Percentiles rank a stretch among this genome's conserved stretches.
Conservation (phyloP, 768 basidiomycete species). For the Suillus hirtellus region DNA sequence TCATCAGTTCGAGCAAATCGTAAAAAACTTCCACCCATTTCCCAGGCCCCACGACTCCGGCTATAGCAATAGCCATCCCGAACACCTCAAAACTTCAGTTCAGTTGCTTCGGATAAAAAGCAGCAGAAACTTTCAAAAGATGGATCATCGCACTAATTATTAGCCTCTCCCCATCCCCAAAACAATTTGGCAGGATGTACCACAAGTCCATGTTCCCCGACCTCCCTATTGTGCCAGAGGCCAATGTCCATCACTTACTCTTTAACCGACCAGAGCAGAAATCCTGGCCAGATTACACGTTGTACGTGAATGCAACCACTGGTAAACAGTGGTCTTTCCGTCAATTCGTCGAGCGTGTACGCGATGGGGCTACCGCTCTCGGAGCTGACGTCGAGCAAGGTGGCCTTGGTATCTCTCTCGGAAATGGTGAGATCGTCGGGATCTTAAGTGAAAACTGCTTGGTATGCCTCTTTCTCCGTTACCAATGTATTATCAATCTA, state of each 20-base stretch:
- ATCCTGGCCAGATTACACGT: conserved; percentile 53
- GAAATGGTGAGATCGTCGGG: conserved; percentile 60
- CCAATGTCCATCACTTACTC: conserved; percentile 56
- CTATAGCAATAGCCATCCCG: conserved; percentile 9
- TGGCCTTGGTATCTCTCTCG: conserved; percentile 52
- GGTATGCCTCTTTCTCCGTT: conserved; percentile 40
- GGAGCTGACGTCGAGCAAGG: conserved; percentile 46
- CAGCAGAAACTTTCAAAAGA: not conserved
- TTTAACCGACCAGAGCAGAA: conserved; percentile 56
- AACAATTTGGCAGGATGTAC: conserved; percentile 40
- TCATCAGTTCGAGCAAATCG: not conserved
- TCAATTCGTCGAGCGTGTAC: conserved; percentile 52
- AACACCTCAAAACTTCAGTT: not conserved
- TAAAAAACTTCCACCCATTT: not conserved
- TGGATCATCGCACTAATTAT: not conserved
- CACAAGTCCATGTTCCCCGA: conserved; percentile 59
- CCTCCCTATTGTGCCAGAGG: conserved; percentile 46
- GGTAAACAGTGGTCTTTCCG: conserved; percentile 46
- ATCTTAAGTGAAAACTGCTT: conserved; percentile 70
- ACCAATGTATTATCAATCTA: not conserved
- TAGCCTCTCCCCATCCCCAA: not conserved
- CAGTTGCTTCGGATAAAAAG: not conserved
- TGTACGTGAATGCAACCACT: conserved; percentile 57
- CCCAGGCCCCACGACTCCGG: conserved; percentile 9
- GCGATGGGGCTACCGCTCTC: conserved; percentile 59